Base-by-base conservation (phyloP, 1,139 yeast genomes). In the Lodderomyces theae region DNA sequence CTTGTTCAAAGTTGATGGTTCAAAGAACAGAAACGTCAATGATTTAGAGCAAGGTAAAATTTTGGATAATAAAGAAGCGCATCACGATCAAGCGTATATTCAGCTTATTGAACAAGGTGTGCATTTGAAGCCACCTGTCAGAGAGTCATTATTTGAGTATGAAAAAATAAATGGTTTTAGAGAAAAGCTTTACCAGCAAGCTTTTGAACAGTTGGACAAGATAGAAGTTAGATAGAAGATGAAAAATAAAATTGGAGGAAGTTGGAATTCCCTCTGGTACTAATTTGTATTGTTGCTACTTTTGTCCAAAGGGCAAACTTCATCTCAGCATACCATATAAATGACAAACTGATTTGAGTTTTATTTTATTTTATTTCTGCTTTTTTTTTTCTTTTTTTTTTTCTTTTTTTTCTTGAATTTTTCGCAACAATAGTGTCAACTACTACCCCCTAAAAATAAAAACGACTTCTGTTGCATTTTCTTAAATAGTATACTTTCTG, bases 101-200 rank as follows among this genome's bases (percentile, higher is more conserved):
- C 30, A 39, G 7, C 35, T 45, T 18, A 19, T 46, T 13, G 16
- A 22, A 12, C 28, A 35, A 10, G 51, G 48, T 24, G 60, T 63
- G 22, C 51, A 50, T 19, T 54, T 63, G 57, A 50, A 56, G 22
- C 47, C 47, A 32, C 67, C 67, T 4, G 50, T 61, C 19, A 55
- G 64, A 41, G 60, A 58, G 42, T 51, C 63, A 3, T 51, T 62
- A 28, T 64, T 54, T 44, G 66, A 63, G 36, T 62, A 48, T 38
- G 66, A 58, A 41, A 30, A 32, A 21, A 34, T 44, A 12, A 37
- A 40, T 22, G 35, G 39, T 13, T 35, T 40, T 1, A 28, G 39
- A 11, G 33, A 36, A 4, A 33, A 37, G 18, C 43, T 36, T 35
- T 31, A 43, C 18, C 24, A 29, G 12, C 29, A n/a, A 22, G 32